These are phyloP conservation scores for Jackrogersella minutella DNA, from an alignment of 495 filamentous ascomycete species.

Conservation along the genomic window DNA sequence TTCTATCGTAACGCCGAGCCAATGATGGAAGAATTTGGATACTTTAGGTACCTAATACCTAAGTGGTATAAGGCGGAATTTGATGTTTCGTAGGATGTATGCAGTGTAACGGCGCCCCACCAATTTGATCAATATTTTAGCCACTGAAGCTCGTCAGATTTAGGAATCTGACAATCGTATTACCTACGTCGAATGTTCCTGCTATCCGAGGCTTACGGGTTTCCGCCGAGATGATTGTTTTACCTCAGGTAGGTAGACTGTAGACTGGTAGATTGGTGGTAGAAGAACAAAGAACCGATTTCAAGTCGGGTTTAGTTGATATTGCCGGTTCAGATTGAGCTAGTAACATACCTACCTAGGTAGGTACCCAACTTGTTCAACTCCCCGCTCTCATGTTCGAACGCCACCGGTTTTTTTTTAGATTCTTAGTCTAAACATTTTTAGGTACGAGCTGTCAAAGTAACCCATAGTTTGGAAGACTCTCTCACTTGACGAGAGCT, in stretches of 20 bases:
- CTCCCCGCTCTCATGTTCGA: not conserved
- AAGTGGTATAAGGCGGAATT: not conserved
- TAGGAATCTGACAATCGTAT: constrained; percentile 28
- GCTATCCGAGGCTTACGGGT: constrained; percentile 12
- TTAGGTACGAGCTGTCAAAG: not conserved
- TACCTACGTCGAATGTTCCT: constrained; percentile 30
- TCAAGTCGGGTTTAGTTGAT: not conserved
- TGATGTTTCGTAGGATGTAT: not conserved
- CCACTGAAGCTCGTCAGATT: not conserved
- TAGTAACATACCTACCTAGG: not conserved
- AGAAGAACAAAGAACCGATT: constrained; percentile 10
- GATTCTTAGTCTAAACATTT: not conserved
- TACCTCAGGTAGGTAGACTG: not conserved
- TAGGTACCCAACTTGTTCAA: too few species aligned
- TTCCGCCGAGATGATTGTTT: constrained; percentile 4
- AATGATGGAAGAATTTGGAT: too few species aligned
- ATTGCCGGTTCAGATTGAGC: not conserved
- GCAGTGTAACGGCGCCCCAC: constrained; percentile 30
- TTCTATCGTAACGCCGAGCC: not conserved
- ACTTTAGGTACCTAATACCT: not conserved
- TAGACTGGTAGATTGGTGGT: not conserved
- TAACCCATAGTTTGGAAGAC: too few species aligned
- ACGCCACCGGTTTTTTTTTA: not conserved
- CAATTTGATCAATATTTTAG: too few species aligned
- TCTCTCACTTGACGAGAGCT: not conserved